Evolutionary conservation across 2,329 filamentous ascomycete species (phyloP).

Genomic region (Aureobasidium vineae): DNA sequence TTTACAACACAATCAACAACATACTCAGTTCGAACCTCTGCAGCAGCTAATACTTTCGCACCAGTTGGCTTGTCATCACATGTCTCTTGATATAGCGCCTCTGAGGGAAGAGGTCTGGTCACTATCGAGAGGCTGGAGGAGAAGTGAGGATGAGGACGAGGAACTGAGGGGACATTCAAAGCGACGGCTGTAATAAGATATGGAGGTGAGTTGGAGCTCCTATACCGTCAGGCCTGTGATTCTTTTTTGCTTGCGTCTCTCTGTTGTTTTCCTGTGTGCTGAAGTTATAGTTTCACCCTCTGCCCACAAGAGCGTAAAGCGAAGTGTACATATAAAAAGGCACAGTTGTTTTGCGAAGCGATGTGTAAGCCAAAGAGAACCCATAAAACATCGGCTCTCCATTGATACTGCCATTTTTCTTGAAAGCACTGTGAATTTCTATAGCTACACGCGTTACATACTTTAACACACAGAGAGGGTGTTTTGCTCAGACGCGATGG

Average conservation of each 20-base stretch:
- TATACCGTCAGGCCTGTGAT: neutral
- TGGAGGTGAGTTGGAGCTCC: neutral
- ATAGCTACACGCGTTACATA: too few relatives aligned
- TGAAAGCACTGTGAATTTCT: too few relatives aligned
- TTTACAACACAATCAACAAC: neutral
- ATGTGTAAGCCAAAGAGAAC: too few relatives aligned
- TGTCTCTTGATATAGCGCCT: neutral
- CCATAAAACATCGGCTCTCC: too few relatives aligned
- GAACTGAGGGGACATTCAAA: neutral
- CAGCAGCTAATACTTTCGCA: neutral
- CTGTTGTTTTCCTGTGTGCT: too few relatives aligned
- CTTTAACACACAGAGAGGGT: too few relatives aligned
- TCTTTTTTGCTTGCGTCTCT: neutral
- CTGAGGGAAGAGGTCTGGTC: neutral
- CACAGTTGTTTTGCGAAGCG: too few relatives aligned
- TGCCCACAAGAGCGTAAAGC: too few relatives aligned
- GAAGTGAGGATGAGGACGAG: neutral
- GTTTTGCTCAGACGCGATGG: neutral
- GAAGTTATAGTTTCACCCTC: too few relatives aligned
- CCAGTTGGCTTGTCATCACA: neutral
- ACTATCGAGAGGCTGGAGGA: neutral
- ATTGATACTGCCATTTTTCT: too few relatives aligned
- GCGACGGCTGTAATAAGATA: neutral
- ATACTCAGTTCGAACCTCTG: neutral
- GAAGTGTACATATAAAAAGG: too few relatives aligned